These are phyloP conservation scores for Colletotrichum noveboracense DNA, from an alignment of 2,329 filamentous ascomycete species.

Conservation along the genomic window DNA sequence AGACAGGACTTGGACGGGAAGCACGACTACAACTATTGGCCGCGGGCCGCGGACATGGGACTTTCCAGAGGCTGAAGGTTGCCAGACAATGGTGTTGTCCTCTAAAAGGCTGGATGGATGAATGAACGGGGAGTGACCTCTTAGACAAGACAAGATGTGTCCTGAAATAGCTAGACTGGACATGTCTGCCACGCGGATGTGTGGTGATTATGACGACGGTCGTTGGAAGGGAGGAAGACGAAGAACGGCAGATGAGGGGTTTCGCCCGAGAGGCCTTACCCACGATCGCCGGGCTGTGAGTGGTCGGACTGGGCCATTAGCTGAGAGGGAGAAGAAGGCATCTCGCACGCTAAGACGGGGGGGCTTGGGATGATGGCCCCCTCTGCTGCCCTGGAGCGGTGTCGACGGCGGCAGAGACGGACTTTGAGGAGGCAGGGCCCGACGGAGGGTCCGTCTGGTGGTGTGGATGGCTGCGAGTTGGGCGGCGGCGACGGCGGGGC, in stretches of 20 bases:
- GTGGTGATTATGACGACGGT: not conserved
- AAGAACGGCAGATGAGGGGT: not conserved
- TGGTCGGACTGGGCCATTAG: not conserved
- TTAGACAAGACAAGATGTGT: not conserved
- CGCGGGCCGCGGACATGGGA: not conserved
- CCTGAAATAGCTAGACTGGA: not conserved
- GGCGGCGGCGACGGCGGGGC: not conserved
- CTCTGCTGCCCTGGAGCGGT: not conserved
- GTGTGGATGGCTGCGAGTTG: not conserved
- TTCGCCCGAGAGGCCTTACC: constrained; percentile 20
- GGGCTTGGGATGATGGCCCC: not conserved
- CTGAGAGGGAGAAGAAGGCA: not conserved
- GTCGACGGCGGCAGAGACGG: not conserved
- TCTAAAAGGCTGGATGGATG: not conserved
- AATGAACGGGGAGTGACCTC: not conserved
- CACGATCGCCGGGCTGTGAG: constrained; percentile 12
- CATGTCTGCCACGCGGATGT: not conserved
- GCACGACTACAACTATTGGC: not conserved
- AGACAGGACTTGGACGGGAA: not conserved
- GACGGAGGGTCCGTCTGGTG: not conserved
- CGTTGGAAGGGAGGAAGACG: not conserved
- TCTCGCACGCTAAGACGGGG: not conserved
- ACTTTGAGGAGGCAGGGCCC: not conserved
- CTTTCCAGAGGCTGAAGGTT: not conserved
- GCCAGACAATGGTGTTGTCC: not conserved